These are phyloP conservation scores for Leccinum boreale DNA, from an alignment of 768 basidiomycete genomes.

Conservation along the genomic window DNA sequence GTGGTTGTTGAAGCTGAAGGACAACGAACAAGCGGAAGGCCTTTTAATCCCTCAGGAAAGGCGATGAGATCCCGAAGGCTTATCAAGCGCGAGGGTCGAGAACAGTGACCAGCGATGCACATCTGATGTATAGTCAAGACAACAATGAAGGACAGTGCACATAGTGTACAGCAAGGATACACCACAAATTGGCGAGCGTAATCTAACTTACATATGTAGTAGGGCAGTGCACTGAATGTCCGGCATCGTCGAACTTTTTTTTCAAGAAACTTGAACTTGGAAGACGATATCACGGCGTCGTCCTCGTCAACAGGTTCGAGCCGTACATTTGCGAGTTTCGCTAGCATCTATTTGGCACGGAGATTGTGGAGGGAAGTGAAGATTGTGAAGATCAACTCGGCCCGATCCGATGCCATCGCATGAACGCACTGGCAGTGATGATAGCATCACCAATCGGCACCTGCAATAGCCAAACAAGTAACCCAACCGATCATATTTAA, in stretches of 20 bases:
- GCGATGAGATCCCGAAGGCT: not conserved
- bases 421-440: slow-evolving; percentile 21
- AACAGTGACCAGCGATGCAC: not conserved
- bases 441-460: slow-evolving; percentile 6
- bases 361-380: not conserved
- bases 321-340: not conserved
- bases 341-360: not conserved
- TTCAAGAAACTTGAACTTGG: not conserved
- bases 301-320: not conserved
- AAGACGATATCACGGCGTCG: not conserved
- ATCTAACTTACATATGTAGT: too few relatives aligned
- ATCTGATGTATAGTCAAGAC: not conserved
- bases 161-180: slow-evolving; percentile 7
- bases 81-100: not conserved
- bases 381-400: not conserved
- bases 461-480: not conserved
- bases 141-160: slow-evolving; percentile 6
- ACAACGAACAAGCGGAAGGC: not conserved
- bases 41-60: slow-evolving; percentile 1
- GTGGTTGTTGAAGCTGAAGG: not conserved
- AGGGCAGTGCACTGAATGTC: too few relatives aligned
- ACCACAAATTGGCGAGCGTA: not conserved
- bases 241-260: too few relatives aligned
- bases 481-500: slow-evolving; percentile 71
- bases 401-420: not conserved